A percentile compares a stretch with the other conserved stretches of the same genome.
Evolutionary conservation across 2,329 filamentous ascomycete genomes (phyloP).

Genomic region (Ophidiomyces ophidiicola): DNA sequence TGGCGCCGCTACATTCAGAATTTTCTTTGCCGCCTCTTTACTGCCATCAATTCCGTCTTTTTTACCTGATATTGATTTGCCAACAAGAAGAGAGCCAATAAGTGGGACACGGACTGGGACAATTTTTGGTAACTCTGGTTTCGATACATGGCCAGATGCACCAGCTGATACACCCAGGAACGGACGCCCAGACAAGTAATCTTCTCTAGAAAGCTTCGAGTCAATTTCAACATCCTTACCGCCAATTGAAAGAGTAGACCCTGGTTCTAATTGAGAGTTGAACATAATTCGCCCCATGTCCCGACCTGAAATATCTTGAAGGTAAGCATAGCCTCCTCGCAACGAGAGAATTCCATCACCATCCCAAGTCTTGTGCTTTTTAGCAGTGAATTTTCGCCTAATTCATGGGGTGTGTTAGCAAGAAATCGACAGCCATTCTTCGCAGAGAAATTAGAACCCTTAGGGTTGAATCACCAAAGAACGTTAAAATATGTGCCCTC

Average conservation of each 20-base stretch:
- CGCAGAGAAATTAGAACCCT: neutral
- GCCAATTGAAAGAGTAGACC: constrained; percentile 49
- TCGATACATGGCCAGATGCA: neutral
- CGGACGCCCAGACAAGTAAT: constrained; percentile 37
- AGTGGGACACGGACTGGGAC: neutral
- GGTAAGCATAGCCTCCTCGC: constrained; percentile 43
- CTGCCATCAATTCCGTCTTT: constrained; percentile 9
- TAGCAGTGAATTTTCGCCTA: constrained; percentile 56
- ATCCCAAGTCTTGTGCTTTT: constrained; percentile 69
- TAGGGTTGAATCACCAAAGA: constrained; percentile 31
- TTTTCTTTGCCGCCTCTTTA: constrained; percentile 29
- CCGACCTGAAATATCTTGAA: constrained; percentile 52
- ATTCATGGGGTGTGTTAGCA: constrained; percentile 3
- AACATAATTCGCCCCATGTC: constrained; percentile 49
- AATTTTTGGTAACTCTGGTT: neutral
- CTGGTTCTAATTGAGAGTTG: constrained; percentile 46
- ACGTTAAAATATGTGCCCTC: constrained; percentile 36
- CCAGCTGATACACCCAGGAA: constrained; percentile 16
- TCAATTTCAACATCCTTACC: constrained; percentile 61
- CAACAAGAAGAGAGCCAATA: neutral
- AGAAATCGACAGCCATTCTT: no score
- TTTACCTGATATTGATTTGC: constrained; percentile 17
- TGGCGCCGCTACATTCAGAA: constrained; percentile 27
- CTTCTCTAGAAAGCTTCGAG: constrained; percentile 46
- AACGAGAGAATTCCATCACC: constrained; percentile 55